Conservation (phyloP, 2,329 filamentous ascomycete genomes). For the Cercospora sesami region DNA sequence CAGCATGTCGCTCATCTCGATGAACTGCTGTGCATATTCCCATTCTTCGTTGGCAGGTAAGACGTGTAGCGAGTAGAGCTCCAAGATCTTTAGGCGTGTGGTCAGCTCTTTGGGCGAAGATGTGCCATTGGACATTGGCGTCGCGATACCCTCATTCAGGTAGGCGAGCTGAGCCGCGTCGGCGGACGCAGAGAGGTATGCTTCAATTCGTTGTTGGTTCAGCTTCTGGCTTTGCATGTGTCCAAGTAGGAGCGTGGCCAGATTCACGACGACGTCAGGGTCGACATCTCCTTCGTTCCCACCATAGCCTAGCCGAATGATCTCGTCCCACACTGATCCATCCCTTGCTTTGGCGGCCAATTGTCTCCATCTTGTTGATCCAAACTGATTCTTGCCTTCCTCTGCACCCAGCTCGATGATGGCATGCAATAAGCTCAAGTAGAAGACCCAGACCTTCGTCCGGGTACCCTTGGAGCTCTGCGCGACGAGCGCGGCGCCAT, state of each 20-base stretch:
- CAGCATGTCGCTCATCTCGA: constrained; percentile 78
- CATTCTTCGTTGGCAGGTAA: constrained; percentile 92
- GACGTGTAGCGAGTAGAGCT: constrained; percentile 92
- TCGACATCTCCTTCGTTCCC: constrained; percentile 89
- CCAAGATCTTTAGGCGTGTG: constrained; percentile 84
- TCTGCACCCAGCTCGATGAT: constrained; percentile 85
- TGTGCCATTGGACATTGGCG: constrained; percentile 57
- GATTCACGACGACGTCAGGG: constrained; percentile 86
- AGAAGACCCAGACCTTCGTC: constrained; percentile 96
- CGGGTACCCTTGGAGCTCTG: constrained; percentile 77
- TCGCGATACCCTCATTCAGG: constrained; percentile 56
- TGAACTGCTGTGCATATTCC: constrained; percentile 93
- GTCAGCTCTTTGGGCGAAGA: constrained; percentile 41
- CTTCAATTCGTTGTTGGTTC: constrained; percentile 86
- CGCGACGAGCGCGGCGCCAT: constrained; percentile 66
- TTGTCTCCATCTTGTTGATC: constrained; percentile 77
- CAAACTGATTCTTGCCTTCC: constrained; percentile 86
- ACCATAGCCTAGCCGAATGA: constrained; percentile 82
- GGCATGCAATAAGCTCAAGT: constrained; percentile 88
- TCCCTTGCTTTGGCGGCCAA: constrained; percentile 83
- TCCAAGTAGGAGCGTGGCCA: constrained; percentile 88
- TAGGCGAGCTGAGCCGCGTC: constrained; percentile 61
- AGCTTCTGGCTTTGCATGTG: constrained; percentile 80
- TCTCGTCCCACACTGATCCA: constrained; percentile 91
- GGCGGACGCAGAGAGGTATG: constrained; percentile 73